Evolutionary conservation across 768 basidiomycete species (phyloP).

Genomic region (Boletus reticuloceps): DNA sequence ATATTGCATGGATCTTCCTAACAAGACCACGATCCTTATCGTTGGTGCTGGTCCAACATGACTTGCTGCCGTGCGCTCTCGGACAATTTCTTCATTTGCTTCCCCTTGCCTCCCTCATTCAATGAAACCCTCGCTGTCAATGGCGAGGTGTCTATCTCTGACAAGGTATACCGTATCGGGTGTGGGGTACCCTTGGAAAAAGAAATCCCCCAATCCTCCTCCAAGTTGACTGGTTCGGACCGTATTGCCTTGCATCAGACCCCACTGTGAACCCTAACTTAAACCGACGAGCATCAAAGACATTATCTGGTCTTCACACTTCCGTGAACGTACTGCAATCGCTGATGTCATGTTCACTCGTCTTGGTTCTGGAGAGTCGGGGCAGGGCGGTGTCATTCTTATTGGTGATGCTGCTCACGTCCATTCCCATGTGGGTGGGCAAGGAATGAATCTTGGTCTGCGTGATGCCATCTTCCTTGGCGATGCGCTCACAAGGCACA

Average conservation of each 20-base stretch:
- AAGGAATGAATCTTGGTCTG: constrained; percentile 56
- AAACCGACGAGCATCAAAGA: constrained; percentile 34
- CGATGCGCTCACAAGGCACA: constrained; percentile 37
- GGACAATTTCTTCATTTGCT: constrained; percentile 34
- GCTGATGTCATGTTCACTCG: constrained; percentile 39
- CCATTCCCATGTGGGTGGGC: constrained; percentile 53
- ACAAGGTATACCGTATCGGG: constrained; percentile 37
- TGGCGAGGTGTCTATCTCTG: too few relatives aligned
- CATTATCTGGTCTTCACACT: constrained; percentile 44
- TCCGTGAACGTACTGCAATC: constrained; percentile 40
- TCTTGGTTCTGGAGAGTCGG: constrained; percentile 8
- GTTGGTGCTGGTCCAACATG: constrained; percentile 53
- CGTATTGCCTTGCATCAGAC: constrained; percentile 30
- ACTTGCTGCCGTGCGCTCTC: constrained; percentile 44
- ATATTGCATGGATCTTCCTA: constrained; percentile 27
- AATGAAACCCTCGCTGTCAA: too few relatives aligned
- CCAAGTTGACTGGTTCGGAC: constrained; percentile 41
- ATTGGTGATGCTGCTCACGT: constrained; percentile 50
- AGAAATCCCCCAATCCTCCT: constrained; percentile 37
- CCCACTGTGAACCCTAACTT: constrained; percentile 30
- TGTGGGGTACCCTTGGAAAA: constrained; percentile 35
- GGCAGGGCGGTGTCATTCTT: constrained; percentile 17
- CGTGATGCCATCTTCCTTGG: constrained; percentile 51
- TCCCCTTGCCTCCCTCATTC: constrained; percentile 32
- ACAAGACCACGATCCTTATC: constrained; percentile 42